Evolutionary conservation across 2,329 filamentous ascomycete species (phyloP), one percentile per base, ranked within the genome.

Genomic region (Helotiales sp.): DNA sequence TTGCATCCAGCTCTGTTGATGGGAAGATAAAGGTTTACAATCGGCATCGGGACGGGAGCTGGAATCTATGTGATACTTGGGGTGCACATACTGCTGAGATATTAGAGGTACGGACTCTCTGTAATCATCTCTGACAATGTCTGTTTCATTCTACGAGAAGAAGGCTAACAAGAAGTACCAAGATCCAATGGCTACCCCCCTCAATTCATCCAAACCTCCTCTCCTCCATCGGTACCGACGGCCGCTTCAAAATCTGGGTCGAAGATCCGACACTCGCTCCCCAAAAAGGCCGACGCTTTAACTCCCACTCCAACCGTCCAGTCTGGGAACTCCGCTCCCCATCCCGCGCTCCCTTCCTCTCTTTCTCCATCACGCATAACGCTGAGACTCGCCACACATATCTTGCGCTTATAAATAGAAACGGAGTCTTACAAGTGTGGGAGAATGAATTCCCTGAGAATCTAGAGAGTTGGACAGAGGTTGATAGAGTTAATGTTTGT

Each of bases 1-100:
- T 93, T 79, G 90, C 93, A 40, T 95, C 92, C 2, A 92, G 91
- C 31, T 95, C 91, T 17, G 90, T 93, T 17, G 93, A 98, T 73
- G 93, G 96, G 73, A 91, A 89, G 72, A 88, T 98, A 69, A 91
- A 93, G 71, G 89, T 97, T 62, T 97, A 93, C 82, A 91, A 93
- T 74, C 83, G 88, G 48, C 88, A 95, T 33, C 86, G 87, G 64
- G 88, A 91, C 66, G 85, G 86, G 40, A 79, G 84, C 57, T 96
- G 92, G 91, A 81, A 84, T 52, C 77, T 95, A 34, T 89, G 87
- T 70, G 93, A 98, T 75, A 91, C 85, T 56, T 97, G 93, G 91
- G 86, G 84, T 48, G 93, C 91, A 17, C 93, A 98, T 72, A 89
- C 91, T 70, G 91, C 91, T 50, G 92, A 97, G 74, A 89, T 98